A percentile compares a stretch with the other conserved stretches of the same genome.
phyloP scores from a whole-genome alignment of 352 stramenopile species.

The Phytophthora sp. region DNA sequence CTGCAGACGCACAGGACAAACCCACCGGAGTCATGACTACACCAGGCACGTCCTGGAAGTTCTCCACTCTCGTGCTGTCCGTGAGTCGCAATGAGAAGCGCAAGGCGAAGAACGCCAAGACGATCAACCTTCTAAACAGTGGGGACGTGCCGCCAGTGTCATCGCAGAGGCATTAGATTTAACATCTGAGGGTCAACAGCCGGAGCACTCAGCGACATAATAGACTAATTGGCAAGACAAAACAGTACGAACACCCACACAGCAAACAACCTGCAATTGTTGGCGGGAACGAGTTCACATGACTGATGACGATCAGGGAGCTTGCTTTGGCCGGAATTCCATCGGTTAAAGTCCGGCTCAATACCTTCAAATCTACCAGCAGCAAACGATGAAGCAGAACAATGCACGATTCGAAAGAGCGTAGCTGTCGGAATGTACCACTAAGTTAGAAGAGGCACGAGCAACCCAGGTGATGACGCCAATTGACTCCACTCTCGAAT shows the following conservation, averaged over 20 bases:
- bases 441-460: conserved; percentile 6
- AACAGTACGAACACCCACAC: neutral
- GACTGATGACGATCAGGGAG: too few relatives aligned
- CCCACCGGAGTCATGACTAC: conserved; percentile 51
- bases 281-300: neutral
- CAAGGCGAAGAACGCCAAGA: conserved; percentile 71
- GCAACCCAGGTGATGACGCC: conserved; percentile 12
- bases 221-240: too few relatives aligned
- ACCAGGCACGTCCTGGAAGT: conserved; percentile 76
- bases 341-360: neutral
- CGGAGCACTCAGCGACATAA: too few relatives aligned
- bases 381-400: conserved; percentile 1
- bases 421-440: conserved; percentile 9
- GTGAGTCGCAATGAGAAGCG: conserved; percentile 65
- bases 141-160: conserved; percentile 19
- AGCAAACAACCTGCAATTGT: conserved; percentile 12
- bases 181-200: neutral
- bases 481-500: conserved; percentile 28
- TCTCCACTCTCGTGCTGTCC: conserved; percentile 72
- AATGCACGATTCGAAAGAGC: neutral
- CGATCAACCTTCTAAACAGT: conserved; percentile 55
- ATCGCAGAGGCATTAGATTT: conserved; percentile 16
- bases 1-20: conserved; percentile 8
- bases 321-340: neutral
- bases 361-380: conserved; percentile 1